These are phyloP conservation scores for Juglanconis oblonga DNA, from an alignment of 2,329 filamentous ascomycete genomes.

Conservation along the genomic window DNA sequence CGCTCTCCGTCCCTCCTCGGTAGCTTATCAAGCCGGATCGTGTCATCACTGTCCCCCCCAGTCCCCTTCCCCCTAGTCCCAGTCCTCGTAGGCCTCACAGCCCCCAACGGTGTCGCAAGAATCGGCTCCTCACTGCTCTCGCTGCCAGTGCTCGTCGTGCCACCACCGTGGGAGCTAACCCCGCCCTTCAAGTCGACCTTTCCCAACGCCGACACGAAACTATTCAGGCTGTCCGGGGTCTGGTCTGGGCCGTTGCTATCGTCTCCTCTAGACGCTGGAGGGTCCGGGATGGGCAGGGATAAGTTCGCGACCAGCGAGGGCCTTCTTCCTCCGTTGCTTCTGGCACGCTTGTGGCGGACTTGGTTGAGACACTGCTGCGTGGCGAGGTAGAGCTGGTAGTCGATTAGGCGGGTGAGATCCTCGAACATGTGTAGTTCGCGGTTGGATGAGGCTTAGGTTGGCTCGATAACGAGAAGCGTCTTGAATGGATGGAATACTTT, in stretches of 20 bases:
- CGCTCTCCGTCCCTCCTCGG: neutral
- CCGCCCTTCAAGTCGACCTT: neutral
- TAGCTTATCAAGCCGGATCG: neutral
- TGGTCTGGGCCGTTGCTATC: too few species aligned
- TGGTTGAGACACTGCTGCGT: constrained; percentile 5
- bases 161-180: neutral
- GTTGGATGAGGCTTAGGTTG: too few species aligned
- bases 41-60: too few species aligned
- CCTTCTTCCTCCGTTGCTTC: neutral
- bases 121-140: neutral
- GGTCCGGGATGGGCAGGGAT: too few species aligned
- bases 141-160: neutral
- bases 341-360: neutral
- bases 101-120: neutral
- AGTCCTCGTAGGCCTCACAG: neutral
- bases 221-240: too few species aligned
- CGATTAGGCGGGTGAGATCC: constrained; percentile 9
- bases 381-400: constrained; percentile 9
- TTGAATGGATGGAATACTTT: too few species aligned
- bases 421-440: constrained; percentile 2
- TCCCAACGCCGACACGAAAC: neutral
- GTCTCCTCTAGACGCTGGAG: too few species aligned
- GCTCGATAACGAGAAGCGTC: too few species aligned
- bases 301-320: too few species aligned
- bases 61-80: neutral